A percentile compares a stretch with the other conserved stretches of the same genome.
These are phyloP conservation scores for Pestalotiopsis sp. DNA, from an alignment of 2,329 filamentous ascomycete genomes.

Conservation along the genomic window DNA sequence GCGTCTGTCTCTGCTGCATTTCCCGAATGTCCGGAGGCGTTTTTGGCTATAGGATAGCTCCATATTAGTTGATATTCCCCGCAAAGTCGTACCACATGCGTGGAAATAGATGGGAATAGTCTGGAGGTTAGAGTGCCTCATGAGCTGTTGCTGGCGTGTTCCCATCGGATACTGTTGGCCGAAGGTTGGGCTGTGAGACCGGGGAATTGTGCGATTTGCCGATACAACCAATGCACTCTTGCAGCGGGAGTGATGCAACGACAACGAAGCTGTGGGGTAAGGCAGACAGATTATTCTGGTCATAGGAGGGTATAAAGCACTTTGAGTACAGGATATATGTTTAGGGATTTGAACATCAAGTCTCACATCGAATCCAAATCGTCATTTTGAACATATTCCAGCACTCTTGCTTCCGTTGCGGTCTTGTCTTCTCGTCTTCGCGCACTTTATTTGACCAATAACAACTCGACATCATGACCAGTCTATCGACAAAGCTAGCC, in stretches of 20 bases:
- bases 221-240: not conserved
- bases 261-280: not conserved
- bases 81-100: not conserved
- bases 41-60: not conserved
- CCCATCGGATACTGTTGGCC: not conserved
- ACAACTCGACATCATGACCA: conserved; percentile 32
- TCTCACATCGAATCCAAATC: not conserved
- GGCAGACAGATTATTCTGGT: not conserved
- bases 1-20: not conserved
- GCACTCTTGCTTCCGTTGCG: not conserved
- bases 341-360: not conserved
- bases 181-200: not conserved
- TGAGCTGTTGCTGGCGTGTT: not conserved
- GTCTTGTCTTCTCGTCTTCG: not conserved
- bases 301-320: not conserved
- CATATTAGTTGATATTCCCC: not conserved
- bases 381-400: not conserved
- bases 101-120: not conserved
- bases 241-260: not conserved
- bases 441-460: not conserved
- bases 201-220: not conserved
- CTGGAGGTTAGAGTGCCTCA: not conserved
- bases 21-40: not conserved
- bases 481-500: conserved; percentile 42
- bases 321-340: not conserved